These are phyloP conservation scores for Mycocalia duriaeana DNA, from an alignment of 1,284 basidiomycete genomes.

Conservation along the genomic window DNA sequence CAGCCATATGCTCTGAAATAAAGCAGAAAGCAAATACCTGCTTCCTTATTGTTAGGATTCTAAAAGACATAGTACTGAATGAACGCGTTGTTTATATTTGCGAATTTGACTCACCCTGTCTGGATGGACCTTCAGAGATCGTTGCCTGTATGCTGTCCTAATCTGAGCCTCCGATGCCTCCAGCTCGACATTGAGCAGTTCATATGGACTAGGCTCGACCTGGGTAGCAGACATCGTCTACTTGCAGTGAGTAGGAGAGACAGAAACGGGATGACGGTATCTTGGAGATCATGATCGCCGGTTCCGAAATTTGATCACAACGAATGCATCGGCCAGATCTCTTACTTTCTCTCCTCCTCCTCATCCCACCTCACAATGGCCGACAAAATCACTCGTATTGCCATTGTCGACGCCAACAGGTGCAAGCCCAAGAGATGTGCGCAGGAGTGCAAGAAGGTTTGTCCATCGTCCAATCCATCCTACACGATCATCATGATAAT, in stretches of 20 bases:
- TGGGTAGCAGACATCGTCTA: no score
- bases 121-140: slow-evolving; percentile 85
- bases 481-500: slow-evolving; percentile 9
- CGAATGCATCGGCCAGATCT: no score
- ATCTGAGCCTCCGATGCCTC: slow-evolving; percentile 82
- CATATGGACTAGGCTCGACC: slow-evolving; percentile 85
- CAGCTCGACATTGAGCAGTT: slow-evolving; percentile 59
- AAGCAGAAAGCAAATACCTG: slow-evolving; percentile 39
- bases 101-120: slow-evolving; percentile 53
- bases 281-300: neutral
- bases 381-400: slow-evolving; percentile 94
- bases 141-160: slow-evolving; percentile 76
- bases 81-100: slow-evolving; percentile 8
- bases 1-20: neutral
- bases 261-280: neutral
- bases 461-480: slow-evolving; percentile 14
- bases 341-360: slow-evolving; percentile 1
- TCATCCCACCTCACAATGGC: slow-evolving; percentile 40
- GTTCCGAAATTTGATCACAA: no score
- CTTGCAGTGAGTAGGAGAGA: neutral
- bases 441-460: slow-evolving; percentile 87
- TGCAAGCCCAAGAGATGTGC: slow-evolving; percentile 92
- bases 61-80: slow-evolving; percentile 26
- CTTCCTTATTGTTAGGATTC: slow-evolving; percentile 79
- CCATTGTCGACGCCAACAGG: slow-evolving; percentile 88